Conservation (phyloP, 106 monocot species). For the Triglochin maritima region DNA sequence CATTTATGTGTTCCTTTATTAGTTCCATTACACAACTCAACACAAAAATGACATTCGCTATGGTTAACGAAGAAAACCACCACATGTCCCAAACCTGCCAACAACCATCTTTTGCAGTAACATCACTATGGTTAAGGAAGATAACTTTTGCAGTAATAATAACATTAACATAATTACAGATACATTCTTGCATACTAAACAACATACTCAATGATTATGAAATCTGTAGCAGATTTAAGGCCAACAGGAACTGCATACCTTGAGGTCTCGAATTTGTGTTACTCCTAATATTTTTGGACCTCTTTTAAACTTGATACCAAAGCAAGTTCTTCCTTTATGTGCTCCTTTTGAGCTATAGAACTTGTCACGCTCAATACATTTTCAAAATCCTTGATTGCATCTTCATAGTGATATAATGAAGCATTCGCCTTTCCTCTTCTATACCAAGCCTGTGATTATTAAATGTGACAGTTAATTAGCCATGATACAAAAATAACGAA, state of each 20-base stretch:
- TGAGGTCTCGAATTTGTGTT: slow-evolving; percentile 4
- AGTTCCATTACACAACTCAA: no score
- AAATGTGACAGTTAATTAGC: neutral
- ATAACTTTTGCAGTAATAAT: neutral
- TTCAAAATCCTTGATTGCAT: slow-evolving; percentile 61
- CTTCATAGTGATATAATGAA: slow-evolving; percentile 36
- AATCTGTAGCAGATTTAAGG: neutral
- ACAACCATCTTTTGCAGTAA: neutral
- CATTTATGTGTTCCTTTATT: no score
- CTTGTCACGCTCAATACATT: slow-evolving; percentile 50
- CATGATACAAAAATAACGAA: neutral
- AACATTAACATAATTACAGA: neutral
- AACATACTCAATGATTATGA: neutral
- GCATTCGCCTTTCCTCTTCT: slow-evolving; percentile 77
- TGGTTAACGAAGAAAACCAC: neutral
- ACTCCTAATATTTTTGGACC: neutral
- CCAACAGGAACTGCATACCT: slow-evolving; percentile 15
- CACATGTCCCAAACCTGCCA: no score
- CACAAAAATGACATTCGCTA: neutral
- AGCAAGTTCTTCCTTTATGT: slow-evolving; percentile 58
- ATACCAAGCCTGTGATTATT: slow-evolving; percentile 62
- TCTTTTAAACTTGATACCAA: slow-evolving; percentile 7
- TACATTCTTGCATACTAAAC: neutral
- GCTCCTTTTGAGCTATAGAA: slow-evolving; percentile 45
- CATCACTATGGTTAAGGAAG: neutral